A percentile compares a stretch with the other conserved stretches of the same genome.
These are phyloP conservation scores for Alternaria incomplexa DNA, from an alignment of 2,329 filamentous ascomycete species.

Conservation along the genomic window DNA sequence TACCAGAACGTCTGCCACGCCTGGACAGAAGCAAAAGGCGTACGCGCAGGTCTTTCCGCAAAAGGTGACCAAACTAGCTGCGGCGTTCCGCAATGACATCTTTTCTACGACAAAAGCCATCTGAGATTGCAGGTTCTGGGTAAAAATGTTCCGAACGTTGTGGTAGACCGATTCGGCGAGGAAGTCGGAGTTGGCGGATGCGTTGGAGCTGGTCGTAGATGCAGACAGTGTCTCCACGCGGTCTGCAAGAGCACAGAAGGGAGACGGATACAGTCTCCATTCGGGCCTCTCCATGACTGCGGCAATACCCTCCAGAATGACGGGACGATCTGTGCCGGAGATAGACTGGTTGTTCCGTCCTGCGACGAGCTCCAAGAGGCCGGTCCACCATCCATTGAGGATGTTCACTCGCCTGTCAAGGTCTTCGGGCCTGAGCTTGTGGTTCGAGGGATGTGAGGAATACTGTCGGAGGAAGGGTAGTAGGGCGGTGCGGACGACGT, in stretches of 20 bases:
- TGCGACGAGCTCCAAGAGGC: slow-evolving; percentile 80
- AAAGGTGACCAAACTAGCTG: slow-evolving; percentile 73
- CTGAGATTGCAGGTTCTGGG: slow-evolving; percentile 80
- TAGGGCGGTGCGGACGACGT: slow-evolving; percentile 72
- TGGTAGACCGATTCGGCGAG: slow-evolving; percentile 79
- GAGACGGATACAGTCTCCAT: slow-evolving; percentile 77
- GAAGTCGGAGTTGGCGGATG: slow-evolving; percentile 69
- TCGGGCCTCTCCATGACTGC: slow-evolving; percentile 88
- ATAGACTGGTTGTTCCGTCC: slow-evolving; percentile 77
- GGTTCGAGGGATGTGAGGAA: slow-evolving; percentile 70
- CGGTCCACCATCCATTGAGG: slow-evolving; percentile 90
- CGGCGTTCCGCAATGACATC: slow-evolving; percentile 78
- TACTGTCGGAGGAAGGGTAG: slow-evolving; percentile 79
- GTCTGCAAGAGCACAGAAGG: slow-evolving; percentile 67
- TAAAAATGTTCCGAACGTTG: slow-evolving; percentile 86
- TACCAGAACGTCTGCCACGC: slow-evolving; percentile 81
- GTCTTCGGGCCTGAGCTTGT: slow-evolving; percentile 74
- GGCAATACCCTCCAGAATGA: slow-evolving; percentile 77
- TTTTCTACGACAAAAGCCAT: slow-evolving; percentile 88
- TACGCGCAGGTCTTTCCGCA: slow-evolving; percentile 91
- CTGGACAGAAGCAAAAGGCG: slow-evolving; percentile 90
- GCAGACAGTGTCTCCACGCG: slow-evolving; percentile 56
- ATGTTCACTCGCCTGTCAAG: slow-evolving; percentile 80
- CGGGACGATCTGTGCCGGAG: slow-evolving; percentile 81
- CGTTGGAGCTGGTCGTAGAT: slow-evolving; percentile 63